Conservation (phyloP, 2,329 filamentous ascomycete species). For the Fusarium longipes region DNA sequence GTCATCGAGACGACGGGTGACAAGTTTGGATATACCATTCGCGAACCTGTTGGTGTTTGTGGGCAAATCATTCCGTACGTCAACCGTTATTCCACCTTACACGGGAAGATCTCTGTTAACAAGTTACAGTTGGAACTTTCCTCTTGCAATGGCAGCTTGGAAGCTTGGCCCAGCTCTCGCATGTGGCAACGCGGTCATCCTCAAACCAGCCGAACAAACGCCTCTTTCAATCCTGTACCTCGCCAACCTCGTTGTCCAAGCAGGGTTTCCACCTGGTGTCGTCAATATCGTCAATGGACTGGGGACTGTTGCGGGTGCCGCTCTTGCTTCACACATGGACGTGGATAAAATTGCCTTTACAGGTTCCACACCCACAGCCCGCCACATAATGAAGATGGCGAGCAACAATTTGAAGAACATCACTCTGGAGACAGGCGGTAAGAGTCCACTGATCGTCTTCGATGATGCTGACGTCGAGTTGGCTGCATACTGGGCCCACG, state of each 20-base stretch:
- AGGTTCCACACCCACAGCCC: conserved; percentile 77
- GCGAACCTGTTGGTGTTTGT: conserved; percentile 82
- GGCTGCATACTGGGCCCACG: conserved; percentile 69
- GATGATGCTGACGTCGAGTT: conserved; percentile 74
- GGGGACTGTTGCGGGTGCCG: conserved; percentile 74
- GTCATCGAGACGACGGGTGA: conserved; percentile 75
- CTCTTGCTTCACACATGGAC: conserved; percentile 73
- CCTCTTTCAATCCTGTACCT: conserved; percentile 74
- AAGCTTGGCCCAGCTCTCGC: conserved; percentile 79
- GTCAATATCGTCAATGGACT: conserved; percentile 80
- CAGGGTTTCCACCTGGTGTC: conserved; percentile 82
- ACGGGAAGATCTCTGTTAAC: neutral
- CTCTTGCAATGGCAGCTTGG: conserved; percentile 65
- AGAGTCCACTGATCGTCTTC: conserved; percentile 73
- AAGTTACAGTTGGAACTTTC: conserved; percentile 70
- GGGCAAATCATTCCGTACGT: conserved; percentile 73
- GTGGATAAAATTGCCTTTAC: conserved; percentile 85
- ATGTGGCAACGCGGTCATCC: conserved; percentile 70
- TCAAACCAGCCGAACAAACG: conserved; percentile 76
- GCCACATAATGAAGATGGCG: conserved; percentile 80
- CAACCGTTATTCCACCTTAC: fast-evolving
- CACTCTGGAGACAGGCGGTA: conserved; percentile 74
- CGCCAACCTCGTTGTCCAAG: conserved; percentile 74
- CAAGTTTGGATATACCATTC: conserved; percentile 81
- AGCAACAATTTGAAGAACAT: conserved; percentile 74